Conservation (phyloP, 768 basidiomycete species). For the Podaxis sp. region DNA sequence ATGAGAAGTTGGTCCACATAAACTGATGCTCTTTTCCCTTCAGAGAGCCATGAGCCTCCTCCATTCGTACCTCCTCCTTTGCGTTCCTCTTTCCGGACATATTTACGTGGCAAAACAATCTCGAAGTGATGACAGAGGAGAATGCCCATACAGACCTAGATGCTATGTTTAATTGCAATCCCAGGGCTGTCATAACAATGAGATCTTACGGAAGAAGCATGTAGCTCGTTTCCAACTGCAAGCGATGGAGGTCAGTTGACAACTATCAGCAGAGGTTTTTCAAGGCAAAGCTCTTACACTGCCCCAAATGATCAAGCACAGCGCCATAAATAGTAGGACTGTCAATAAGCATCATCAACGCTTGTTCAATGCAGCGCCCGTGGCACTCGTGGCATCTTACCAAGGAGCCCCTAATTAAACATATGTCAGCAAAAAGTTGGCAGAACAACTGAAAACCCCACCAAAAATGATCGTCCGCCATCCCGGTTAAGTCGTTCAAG, state of each 20-base stretch:
- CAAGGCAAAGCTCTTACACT: not conserved
- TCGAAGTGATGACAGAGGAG: conserved; percentile 7
- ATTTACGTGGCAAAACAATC: conserved; percentile 6
- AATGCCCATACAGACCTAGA: conserved; percentile 5
- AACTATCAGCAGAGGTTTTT: too few species aligned
- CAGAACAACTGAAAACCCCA: not conserved
- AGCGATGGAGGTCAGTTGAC: not conserved
- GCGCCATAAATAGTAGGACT: conserved; percentile 3
- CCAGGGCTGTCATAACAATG: not conserved
- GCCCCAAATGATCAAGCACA: conserved; percentile 11
- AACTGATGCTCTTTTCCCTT: too few species aligned
- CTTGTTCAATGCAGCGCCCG: not conserved
- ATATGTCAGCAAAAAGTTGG: not conserved
- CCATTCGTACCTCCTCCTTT: not conserved
- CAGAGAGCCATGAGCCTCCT: too few species aligned
- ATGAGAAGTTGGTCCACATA: too few species aligned
- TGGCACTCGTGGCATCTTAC: not conserved
- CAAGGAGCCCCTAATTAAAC: not conserved
- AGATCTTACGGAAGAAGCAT: conserved; percentile 4
- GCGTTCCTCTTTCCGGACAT: not conserved
- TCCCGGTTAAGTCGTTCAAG: conserved; percentile 6
- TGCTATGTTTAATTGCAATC: not conserved
- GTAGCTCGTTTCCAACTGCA: not conserved
- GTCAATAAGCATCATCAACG: not conserved
- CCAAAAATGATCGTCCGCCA: conserved; percentile 6